These are phyloP conservation scores for Nyssa sinensis DNA, from an alignment of 148 eudicot species.

Conservation along the genomic window DNA sequence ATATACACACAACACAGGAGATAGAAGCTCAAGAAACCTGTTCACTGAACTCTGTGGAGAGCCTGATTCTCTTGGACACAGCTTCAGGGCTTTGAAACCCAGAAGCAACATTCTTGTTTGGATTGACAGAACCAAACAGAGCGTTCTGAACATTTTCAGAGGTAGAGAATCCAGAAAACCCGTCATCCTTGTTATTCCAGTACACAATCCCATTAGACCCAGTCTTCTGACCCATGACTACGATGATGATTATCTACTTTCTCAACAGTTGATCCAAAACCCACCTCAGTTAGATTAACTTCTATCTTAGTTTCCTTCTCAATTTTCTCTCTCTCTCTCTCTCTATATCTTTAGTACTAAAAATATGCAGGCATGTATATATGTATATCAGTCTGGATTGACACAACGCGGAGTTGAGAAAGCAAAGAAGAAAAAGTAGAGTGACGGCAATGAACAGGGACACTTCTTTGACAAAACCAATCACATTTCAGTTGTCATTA, in stretches of 20 bases:
- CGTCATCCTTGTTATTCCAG: neutral
- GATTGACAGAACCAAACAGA: neutral
- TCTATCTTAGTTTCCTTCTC: too few relatives aligned
- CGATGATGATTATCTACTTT: neutral
- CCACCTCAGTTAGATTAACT: neutral
- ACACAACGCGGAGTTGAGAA: neutral
- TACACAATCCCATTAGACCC: neutral
- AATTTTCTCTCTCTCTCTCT: neutral
- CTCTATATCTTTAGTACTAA: too few relatives aligned
- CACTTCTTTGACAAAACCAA: too few relatives aligned
- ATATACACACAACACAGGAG: too few relatives aligned
- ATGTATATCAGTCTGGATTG: neutral
- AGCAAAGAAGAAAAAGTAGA: conserved; percentile 6
- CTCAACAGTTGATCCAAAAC: neutral
- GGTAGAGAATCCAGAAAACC: neutral
- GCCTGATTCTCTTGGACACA: neutral
- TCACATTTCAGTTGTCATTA: neutral
- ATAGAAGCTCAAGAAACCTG: neutral
- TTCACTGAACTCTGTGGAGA: neutral
- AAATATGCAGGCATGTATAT: too few relatives aligned
- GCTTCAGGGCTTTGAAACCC: neutral
- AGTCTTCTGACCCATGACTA: too few relatives aligned
- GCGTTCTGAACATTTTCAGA: neutral
- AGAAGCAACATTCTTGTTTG: neutral
- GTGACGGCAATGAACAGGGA: neutral